Evolutionary conservation across 306 rosid genomes (phyloP), one percentile per base, ranked within the genome.

Genomic region (Begonia loranthoides): DNA sequence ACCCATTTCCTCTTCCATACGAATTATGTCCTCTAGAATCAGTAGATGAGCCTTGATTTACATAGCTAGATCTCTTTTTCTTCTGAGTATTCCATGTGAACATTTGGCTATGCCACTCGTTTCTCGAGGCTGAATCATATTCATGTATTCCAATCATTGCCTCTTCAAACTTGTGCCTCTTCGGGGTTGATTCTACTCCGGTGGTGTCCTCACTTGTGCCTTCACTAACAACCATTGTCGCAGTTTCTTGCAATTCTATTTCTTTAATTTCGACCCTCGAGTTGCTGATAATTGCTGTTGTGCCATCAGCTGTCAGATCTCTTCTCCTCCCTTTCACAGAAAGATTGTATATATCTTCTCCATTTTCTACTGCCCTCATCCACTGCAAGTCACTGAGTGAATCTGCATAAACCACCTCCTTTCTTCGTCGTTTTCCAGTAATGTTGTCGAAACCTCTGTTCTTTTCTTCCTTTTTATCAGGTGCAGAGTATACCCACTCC

Each of bases 331-430:
- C 81, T 65, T 58, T 80, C 22, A 40, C 65, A 0, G 83, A 66
- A 70, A 76, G 49, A 72, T 21, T 76, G 21, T 83, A 68, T 12
- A 90, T 22, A 50, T 87, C 90, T 67, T 67, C 79, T 52, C 99
- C 99, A 62, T 58, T 87, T 76, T 92, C 99, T 60, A 92, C 88
- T 49, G 99, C 99, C 64, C 75, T 83, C 93, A 83, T 80, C 86
- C 86, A 92, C 57, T 92, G 94, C 54, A 73, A 45, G 61, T 92
- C 96, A 70, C 96, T 92, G 12, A 92, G 67, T 34, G 89, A 67
- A 66, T 92, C 99, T 3, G 73, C 93, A 52, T 92, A 92, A 63
- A 75, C 63, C 66, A 92, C 96, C 48, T 87, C 96, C 69, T 87
- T 92, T 54, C 99, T 80, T 62, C 62, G 75, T 54, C 99, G 79